Conservation (phyloP, 805 yeast species). For the Hagleromyces aurorensis region DNA sequence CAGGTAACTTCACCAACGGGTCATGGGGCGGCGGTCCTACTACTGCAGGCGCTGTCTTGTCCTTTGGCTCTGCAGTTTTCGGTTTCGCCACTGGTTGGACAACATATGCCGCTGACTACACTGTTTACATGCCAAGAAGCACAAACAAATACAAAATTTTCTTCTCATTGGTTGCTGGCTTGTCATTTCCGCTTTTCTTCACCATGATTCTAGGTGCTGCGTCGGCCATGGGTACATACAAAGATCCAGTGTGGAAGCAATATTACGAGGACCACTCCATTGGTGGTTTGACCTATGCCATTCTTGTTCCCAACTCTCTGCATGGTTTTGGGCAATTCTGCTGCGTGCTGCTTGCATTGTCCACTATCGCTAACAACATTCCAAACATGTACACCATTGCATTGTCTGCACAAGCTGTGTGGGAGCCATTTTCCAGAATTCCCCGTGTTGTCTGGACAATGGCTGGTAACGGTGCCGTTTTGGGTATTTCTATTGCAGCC, state of each 20-base stretch:
- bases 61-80: slow-evolving; percentile 75
- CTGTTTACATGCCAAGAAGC: slow-evolving; percentile 71
- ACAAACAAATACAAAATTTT: slow-evolving; percentile 55
- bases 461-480: slow-evolving; percentile 61
- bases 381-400: slow-evolving; percentile 91
- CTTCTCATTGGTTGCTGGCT: slow-evolving; percentile 53
- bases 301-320: slow-evolving; percentile 69
- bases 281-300: slow-evolving; percentile 77
- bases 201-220: slow-evolving; percentile 81
- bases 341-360: slow-evolving; percentile 72
- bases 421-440: slow-evolving; percentile 60
- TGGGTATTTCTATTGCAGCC: slow-evolving; percentile 86
- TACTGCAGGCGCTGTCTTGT: slow-evolving; percentile 69
- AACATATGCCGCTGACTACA: slow-evolving; percentile 88
- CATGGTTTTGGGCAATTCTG: slow-evolving; percentile 88
- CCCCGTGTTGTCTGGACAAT: slow-evolving; percentile 83
- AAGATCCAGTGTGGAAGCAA: slow-evolving; percentile 37
- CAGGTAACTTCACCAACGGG: slow-evolving; percentile 55
- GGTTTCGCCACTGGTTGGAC: slow-evolving; percentile 96
- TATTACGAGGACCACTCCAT: slow-evolving; percentile 47
- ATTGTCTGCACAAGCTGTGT: slow-evolving; percentile 74
- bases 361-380: slow-evolving; percentile 83
- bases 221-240: slow-evolving; percentile 59
- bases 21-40: slow-evolving; percentile 44
- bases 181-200: slow-evolving; percentile 59